These are phyloP conservation scores for Clavulina sp. DNA, from an alignment of 768 basidiomycete genomes.

Conservation along the genomic window DNA sequence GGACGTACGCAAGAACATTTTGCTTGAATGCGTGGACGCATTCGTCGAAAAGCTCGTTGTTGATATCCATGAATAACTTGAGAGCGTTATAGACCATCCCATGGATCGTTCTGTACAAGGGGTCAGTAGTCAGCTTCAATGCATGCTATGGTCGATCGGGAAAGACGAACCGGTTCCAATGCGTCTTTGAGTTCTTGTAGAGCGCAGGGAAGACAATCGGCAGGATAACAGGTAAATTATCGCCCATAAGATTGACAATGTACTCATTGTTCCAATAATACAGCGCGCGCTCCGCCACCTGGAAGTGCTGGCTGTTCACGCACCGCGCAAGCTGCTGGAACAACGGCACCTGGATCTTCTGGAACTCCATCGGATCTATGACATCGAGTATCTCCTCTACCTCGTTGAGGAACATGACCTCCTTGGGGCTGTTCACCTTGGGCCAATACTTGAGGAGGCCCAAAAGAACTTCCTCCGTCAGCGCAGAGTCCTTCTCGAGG, in stretches of 20 bases:
- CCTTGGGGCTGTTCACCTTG: constrained; percentile 97
- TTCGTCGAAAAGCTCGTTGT: constrained; percentile 88
- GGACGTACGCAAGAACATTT: constrained; percentile 60
- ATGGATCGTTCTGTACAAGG: constrained; percentile 70
- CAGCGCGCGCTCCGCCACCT: constrained; percentile 92
- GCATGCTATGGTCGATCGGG: not conserved
- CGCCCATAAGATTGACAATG: constrained; percentile 97
- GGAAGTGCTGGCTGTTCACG: constrained; percentile 99
- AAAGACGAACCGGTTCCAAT: constrained; percentile 85
- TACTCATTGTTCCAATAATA: constrained; percentile 99
- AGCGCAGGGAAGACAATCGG: constrained; percentile 95
- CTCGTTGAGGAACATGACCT: constrained; percentile 99
- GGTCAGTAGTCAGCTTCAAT: not conserved
- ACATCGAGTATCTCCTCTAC: constrained; percentile 98
- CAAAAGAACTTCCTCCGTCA: constrained; percentile 91
- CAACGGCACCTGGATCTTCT: constrained; percentile 81
- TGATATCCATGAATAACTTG: constrained; percentile 98
- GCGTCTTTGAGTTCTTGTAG: constrained; percentile 88
- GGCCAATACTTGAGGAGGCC: constrained; percentile 98
- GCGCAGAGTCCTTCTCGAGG: constrained; percentile 80
- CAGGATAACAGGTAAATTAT: constrained; percentile 72
- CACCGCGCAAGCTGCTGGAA: constrained; percentile 92
- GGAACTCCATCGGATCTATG: constrained; percentile 89
- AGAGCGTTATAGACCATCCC: constrained; percentile 98
- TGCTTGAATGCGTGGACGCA: constrained; percentile 87